These are phyloP conservation scores for Sporothrix humicola DNA, from an alignment of 2,329 filamentous ascomycete genomes.

Conservation along the genomic window DNA sequence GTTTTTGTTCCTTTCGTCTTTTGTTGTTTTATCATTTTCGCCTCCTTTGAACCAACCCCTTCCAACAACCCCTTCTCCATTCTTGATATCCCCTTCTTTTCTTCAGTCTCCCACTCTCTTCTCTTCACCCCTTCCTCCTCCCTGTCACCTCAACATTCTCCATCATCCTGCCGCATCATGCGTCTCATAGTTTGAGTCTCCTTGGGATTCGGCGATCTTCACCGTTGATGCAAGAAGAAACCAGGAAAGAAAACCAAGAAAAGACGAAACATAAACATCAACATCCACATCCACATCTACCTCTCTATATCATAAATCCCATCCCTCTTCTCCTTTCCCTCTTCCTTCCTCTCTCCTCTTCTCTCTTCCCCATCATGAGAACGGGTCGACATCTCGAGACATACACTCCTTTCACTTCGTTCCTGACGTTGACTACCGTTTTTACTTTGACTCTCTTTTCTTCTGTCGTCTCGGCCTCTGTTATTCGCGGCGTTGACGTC, in stretches of 20 bases:
- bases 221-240: slow-evolving; percentile 18
- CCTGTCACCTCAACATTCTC: slow-evolving; percentile 30
- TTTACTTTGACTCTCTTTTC: slow-evolving; percentile 1
- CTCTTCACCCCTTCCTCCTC: slow-evolving; percentile 34
- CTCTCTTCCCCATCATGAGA: slow-evolving; percentile 49
- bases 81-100: neutral
- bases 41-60: neutral
- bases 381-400: slow-evolving; percentile 41
- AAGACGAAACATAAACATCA: slow-evolving; percentile 20
- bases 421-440: slow-evolving; percentile 2
- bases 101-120: neutral
- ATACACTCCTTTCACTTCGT: slow-evolving; percentile 24
- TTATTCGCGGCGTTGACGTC: slow-evolving; percentile 42
- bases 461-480: slow-evolving; percentile 39
- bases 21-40: slow-evolving; percentile 2
- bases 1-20: slow-evolving; percentile 8
- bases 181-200: slow-evolving; percentile 34
- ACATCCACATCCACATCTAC: slow-evolving; percentile 39
- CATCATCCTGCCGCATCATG: slow-evolving; percentile 35
- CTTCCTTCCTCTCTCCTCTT: too few species aligned
- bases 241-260: slow-evolving; percentile 9
- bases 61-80: neutral
- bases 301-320: slow-evolving; percentile 50
- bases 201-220: slow-evolving; percentile 31
- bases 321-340: neutral